phyloP scores from a whole-genome alignment of 108 stramenopile genomes.

The Skeletonema tropicum region DNA sequence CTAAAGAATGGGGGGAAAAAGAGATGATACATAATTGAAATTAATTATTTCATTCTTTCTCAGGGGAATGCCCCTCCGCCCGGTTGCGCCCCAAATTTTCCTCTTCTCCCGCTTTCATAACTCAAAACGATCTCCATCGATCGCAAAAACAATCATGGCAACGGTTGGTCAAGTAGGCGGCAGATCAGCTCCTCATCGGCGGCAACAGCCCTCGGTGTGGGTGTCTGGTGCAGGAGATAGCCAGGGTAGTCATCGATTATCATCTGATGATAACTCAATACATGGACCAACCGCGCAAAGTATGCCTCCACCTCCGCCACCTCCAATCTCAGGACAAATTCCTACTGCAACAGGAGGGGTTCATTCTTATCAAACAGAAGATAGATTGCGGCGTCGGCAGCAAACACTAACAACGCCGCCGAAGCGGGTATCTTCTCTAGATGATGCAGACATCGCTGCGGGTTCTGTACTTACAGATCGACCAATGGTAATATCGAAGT shows the following conservation, averaged over 20 bases:
- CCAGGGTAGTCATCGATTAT: background rate
- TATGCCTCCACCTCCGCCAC: slow-evolving; percentile 2
- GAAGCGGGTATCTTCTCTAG: slow-evolving; percentile 11
- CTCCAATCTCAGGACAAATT: slow-evolving; percentile 24
- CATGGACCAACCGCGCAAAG: background rate
- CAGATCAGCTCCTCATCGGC: background rate
- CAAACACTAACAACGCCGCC: background rate
- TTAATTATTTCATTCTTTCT: too few species aligned
- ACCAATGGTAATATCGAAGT: background rate
- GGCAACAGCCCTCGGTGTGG: background rate
- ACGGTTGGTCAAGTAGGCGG: background rate
- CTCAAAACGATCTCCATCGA: too few species aligned
- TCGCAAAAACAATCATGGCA: background rate
- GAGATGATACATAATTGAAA: too few species aligned
- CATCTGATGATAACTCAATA: background rate
- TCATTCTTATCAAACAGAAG: slow-evolving; percentile 28
- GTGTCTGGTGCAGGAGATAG: background rate
- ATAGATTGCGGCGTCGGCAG: slow-evolving; percentile 22
- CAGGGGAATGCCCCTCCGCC: too few species aligned
- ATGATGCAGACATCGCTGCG: slow-evolving; percentile 46
- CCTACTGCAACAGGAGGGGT: slow-evolving; percentile 16
- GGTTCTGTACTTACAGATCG: slow-evolving; percentile 7
- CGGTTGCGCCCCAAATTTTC: too few species aligned
- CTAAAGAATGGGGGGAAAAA: too few species aligned
- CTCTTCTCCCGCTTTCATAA: too few species aligned